These are phyloP conservation scores for Paramarasmius palmivorus DNA, from an alignment of 1,284 basidiomycete genomes.

Conservation along the genomic window DNA sequence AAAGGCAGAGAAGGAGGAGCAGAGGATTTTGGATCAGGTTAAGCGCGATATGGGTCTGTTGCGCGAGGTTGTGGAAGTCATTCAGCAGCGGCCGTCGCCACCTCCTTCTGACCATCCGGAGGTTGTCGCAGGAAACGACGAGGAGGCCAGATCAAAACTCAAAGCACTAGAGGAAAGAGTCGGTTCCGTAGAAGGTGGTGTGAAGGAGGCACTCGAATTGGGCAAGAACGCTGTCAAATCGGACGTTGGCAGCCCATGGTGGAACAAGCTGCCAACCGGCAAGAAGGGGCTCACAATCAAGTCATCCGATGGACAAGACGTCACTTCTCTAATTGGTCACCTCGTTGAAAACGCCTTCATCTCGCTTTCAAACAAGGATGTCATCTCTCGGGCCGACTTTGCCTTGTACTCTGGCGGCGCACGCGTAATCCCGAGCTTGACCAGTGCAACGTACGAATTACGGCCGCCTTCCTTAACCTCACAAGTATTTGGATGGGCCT, in stretches of 20 bases:
- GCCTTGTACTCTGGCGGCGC: conserved; percentile 86
- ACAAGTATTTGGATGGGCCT: conserved; percentile 44
- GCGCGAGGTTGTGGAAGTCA: conserved; percentile 29
- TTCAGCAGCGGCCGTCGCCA: conserved; percentile 48
- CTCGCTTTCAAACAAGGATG: conserved; percentile 68
- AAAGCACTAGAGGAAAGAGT: conserved; percentile 62
- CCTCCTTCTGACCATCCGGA: conserved; percentile 17
- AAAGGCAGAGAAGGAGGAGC: conserved; percentile 42
- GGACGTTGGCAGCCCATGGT: conserved; percentile 50
- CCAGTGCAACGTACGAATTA: conserved; percentile 75
- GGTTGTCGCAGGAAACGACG: conserved; percentile 37
- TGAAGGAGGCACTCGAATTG: conserved; percentile 70
- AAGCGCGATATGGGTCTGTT: conserved; percentile 56
- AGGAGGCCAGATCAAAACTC: conserved; percentile 57
- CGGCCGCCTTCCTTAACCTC: conserved; percentile 44
- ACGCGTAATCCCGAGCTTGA: conserved; percentile 78
- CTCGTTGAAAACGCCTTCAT: conserved; percentile 73
- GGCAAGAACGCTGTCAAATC: conserved; percentile 51
- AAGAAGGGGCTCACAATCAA: conserved; percentile 64
- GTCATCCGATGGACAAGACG: conserved; percentile 73
- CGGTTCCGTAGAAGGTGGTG: conserved; percentile 63
- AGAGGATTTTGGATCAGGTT: conserved; percentile 47
- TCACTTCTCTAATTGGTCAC: conserved; percentile 67
- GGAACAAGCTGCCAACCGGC: conserved; percentile 53
- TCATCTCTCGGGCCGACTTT: conserved; percentile 80